Conservation (phyloP, 345 rosid species). For the Pelargonium nanum region DNA sequence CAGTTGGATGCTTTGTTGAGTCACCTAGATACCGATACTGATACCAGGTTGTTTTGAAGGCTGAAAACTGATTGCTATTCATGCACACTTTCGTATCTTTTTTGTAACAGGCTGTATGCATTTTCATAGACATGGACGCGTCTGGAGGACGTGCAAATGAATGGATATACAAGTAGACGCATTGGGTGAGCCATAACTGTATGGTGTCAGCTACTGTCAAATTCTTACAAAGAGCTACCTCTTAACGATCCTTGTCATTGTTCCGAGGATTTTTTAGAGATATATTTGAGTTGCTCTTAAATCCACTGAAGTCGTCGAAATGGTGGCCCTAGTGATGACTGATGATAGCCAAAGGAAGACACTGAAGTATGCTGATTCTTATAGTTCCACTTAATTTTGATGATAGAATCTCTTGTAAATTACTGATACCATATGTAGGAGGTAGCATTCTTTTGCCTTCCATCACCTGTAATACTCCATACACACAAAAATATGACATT, state of each 20-base stretch:
- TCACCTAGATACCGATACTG: no score
- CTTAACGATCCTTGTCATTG: background rate
- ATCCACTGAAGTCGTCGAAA: background rate
- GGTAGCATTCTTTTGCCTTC: background rate
- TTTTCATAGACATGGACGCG: slow-evolving; percentile 90
- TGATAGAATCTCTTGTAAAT: background rate
- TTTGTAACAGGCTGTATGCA: slow-evolving; percentile 85
- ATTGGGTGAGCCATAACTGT: background rate
- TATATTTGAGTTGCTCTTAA: background rate
- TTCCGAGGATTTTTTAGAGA: background rate
- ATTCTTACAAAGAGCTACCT: background rate
- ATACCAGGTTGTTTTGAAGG: no score
- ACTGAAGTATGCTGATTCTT: background rate
- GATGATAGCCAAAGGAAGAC: background rate
- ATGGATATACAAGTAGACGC: slow-evolving; percentile 81
- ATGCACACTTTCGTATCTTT: background rate
- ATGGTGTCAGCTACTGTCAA: background rate
- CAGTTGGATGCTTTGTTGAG: no score
- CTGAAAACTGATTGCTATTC: background rate
- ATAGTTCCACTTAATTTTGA: no score
- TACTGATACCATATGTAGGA: background rate
- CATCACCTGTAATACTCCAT: background rate
- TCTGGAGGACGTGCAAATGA: slow-evolving; percentile 88
- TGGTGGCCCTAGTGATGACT: background rate
- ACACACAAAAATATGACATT: background rate